A percentile compares a stretch with the other conserved stretches of the same genome.
Evolutionary conservation across 176 grass and related monocot species (phyloP).

Genomic region (Puya raimondii): DNA sequence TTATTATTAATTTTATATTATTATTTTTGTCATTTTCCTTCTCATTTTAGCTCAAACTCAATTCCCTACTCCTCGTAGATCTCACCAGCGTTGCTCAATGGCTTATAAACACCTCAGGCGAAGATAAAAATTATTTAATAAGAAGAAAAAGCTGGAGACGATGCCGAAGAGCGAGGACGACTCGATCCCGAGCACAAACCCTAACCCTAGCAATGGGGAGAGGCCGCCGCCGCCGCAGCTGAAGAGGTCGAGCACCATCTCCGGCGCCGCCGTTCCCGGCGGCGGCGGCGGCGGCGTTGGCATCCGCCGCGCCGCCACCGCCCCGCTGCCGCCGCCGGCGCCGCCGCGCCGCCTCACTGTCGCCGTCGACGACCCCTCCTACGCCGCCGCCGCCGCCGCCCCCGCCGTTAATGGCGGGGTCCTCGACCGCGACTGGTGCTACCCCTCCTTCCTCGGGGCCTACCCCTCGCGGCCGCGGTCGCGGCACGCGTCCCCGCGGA

Average conservation of each 20-base stretch:
- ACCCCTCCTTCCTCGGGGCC: slow-evolving; percentile 70
- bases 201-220: slow-evolving; percentile 19
- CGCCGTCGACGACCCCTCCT: slow-evolving; percentile 48
- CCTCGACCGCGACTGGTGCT: slow-evolving; percentile 80
- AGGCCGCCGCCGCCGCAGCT: slow-evolving; percentile 17
- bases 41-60: background rate
- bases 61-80: background rate
- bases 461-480: slow-evolving; percentile 32
- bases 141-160: background rate
- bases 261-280: background rate
- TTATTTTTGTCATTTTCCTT: background rate
- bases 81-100: background rate
- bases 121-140: background rate
- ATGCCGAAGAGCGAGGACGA: slow-evolving; percentile 53
- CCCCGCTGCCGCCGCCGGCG: slow-evolving; percentile 17
- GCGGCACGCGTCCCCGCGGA: slow-evolving; percentile 15
- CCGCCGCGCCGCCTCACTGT: slow-evolving; percentile 45
- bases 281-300: slow-evolving; percentile 8
- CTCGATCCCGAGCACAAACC: slow-evolving; percentile 12
- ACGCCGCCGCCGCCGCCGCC: slow-evolving; percentile 14
- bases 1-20: background rate
- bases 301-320: slow-evolving; percentile 31
- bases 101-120: background rate
- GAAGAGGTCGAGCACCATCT: slow-evolving; percentile 13
- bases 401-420: slow-evolving; percentile 22